These are phyloP conservation scores for Polyrhizophydium stewartii DNA, from an alignment of 371 early-diverging fungal genomes.

Conservation along the genomic window DNA sequence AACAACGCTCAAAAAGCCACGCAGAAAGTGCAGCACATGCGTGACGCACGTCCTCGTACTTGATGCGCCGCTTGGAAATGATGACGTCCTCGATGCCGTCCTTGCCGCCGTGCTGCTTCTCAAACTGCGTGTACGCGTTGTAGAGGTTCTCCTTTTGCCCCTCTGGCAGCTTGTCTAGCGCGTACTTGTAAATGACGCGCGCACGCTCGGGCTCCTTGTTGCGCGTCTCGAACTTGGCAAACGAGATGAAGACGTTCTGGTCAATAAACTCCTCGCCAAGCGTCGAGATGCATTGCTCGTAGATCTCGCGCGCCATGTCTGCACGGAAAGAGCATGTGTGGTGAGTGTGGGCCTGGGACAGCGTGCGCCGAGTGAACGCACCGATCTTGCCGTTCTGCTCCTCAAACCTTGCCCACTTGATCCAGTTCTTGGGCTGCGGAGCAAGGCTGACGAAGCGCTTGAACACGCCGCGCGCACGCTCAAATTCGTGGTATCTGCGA, in stretches of 20 bases:
- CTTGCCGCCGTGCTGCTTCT: slow-evolving; percentile 89
- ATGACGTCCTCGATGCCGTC: slow-evolving; percentile 89
- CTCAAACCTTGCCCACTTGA: slow-evolving; percentile 94
- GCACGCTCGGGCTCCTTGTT: slow-evolving; percentile 90
- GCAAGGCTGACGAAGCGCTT: slow-evolving; percentile 84
- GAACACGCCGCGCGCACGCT: slow-evolving; percentile 76
- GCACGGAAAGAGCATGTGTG: too few species aligned
- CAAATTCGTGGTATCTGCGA: slow-evolving; percentile 67
- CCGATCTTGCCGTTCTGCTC: slow-evolving; percentile 71
- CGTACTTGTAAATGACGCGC: slow-evolving; percentile 92
- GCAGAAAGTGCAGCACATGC: neutral
- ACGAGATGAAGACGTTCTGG: slow-evolving; percentile 85
- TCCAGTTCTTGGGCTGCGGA: slow-evolving; percentile 93
- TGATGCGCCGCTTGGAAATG: slow-evolving; percentile 74
- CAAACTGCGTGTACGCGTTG: slow-evolving; percentile 91
- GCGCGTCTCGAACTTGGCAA: slow-evolving; percentile 92
- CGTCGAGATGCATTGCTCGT: slow-evolving; percentile 76
- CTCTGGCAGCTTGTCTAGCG: slow-evolving; percentile 78
- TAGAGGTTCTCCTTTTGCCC: slow-evolving; percentile 76
- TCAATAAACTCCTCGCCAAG: slow-evolving; percentile 86
- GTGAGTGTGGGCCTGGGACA: neutral
- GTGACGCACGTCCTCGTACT: slow-evolving; percentile 74
- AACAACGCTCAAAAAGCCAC: neutral
- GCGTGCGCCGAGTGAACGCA: slow-evolving; percentile 8
- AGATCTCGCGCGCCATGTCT: slow-evolving; percentile 82